Conservation (phyloP, 306 rosid genomes). For the Casuarina equisetifolia region DNA sequence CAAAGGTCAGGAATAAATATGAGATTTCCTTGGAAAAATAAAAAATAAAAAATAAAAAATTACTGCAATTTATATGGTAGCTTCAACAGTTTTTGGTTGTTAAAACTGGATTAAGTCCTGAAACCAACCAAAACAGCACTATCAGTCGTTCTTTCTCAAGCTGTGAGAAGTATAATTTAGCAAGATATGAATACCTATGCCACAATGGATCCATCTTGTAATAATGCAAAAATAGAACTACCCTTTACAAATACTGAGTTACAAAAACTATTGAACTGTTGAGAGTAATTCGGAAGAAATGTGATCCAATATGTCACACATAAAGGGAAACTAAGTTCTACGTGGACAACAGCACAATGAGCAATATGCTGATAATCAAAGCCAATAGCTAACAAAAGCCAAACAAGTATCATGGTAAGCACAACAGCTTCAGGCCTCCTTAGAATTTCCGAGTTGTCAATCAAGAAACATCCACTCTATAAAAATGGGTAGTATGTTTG, state of each 20-base stretch:
- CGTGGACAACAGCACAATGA: not conserved
- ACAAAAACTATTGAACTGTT: not conserved
- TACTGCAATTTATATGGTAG: not conserved
- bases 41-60: not conserved
- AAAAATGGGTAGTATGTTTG: not conserved
- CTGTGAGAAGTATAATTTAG: not conserved
- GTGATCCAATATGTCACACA: not conserved
- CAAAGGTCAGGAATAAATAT: constrained; percentile 14
- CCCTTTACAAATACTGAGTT: not conserved
- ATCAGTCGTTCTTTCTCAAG: not conserved
- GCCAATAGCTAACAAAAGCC: not conserved
- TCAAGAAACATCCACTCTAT: not conserved
- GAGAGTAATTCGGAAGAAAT: not conserved
- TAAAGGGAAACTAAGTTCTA: not conserved
- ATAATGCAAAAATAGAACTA: not conserved
- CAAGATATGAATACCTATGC: not conserved
- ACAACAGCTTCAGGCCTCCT: not conserved
- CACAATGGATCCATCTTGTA: not conserved
- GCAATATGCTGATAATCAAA: not conserved
- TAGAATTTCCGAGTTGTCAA: not conserved
- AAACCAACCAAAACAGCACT: not conserved
- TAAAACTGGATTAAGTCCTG: not conserved
- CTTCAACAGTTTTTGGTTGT: constrained; percentile 10
- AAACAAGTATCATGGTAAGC: not conserved
- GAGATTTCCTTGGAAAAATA: constrained; percentile 7